Evolutionary conservation across 305 asterid genomes (phyloP), one percentile per base, ranked within the genome.

Genomic region (Solanum hybrid): DNA sequence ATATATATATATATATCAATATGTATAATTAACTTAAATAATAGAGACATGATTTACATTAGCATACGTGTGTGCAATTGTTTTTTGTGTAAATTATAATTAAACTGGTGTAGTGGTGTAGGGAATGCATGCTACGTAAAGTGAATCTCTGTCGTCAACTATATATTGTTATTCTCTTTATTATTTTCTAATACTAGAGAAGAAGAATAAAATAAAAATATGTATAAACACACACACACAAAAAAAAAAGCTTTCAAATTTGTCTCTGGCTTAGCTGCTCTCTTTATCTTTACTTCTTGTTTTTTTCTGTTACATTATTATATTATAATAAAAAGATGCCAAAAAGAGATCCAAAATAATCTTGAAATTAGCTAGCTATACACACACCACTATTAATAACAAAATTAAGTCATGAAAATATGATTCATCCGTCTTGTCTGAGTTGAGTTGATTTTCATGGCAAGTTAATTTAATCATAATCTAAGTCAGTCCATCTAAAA

Each of bases 131-230:
- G 90, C 88, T 77, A 35, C 86, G 87, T 91, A 92, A 95, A 92
- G 97, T 84, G 93, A 91, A 89, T n/a, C 91, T 88, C 92, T 93
- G 95, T 92, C 94, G 89, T 93, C 90, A 89, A 81, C 86, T 29
- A 42, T 73, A 91, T 72, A 29, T 78, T 38, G 40, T 78, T 66
- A 71, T 27, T 19, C 86, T 88, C 71, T 75, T 71, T 87, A 78
- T 84, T 45, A 13, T 15, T 88, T 27, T 87, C 85, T 81, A 34
- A 12, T 29, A 78, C 32, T 29, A 27, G 19, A 60, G 69, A 84
- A 60, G 69, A 84, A 81, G 69, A 91, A 45, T 66, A 89, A 71
- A 89, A 89, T 51, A 51, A 85, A 27, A 14, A 29, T 17, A 26
- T 51, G 73, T 84, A 29, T 45, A 45, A 45, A 45, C 72, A 45